Conservation (phyloP, 2,329 filamentous ascomycete genomes). For the Fusarium duplospermum region DNA sequence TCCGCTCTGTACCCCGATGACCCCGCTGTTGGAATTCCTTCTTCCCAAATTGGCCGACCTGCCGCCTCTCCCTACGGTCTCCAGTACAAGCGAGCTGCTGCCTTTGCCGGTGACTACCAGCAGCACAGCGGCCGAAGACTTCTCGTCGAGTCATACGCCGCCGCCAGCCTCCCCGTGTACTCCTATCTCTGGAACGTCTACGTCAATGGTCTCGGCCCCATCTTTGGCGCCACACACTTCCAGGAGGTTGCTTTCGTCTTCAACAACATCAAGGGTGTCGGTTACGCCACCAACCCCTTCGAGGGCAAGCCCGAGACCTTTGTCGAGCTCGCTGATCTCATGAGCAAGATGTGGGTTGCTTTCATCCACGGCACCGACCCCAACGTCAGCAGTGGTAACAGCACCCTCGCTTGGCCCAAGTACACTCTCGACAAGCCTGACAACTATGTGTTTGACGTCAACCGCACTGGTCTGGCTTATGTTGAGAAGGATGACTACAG, state of each 20-base stretch:
- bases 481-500: constrained; percentile 59
- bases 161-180: constrained; percentile 52
- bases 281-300: constrained; percentile 52
- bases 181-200: constrained; percentile 67
- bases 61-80: constrained; percentile 49
- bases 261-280: constrained; percentile 59
- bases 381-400: constrained; percentile 39
- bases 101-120: constrained; percentile 64
- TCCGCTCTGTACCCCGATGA: constrained; percentile 62
- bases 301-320: constrained; percentile 53
- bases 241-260: constrained; percentile 45
- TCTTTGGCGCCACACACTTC: constrained; percentile 40
- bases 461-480: constrained; percentile 54
- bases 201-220: constrained; percentile 58
- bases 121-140: constrained; percentile 68
- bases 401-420: constrained; percentile 52
- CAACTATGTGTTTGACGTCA: constrained; percentile 64
- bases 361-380: constrained; percentile 54
- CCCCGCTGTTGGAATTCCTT: constrained; percentile 60
- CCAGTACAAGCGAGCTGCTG: constrained; percentile 66
- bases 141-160: constrained; percentile 63
- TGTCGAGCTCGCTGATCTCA: constrained; percentile 55
- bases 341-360: constrained; percentile 63
- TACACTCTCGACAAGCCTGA: constrained; percentile 55
- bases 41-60: constrained; percentile 50